Conservation (phyloP, 768 basidiomycete species). For the Mycena olivaceomarginata region DNA sequence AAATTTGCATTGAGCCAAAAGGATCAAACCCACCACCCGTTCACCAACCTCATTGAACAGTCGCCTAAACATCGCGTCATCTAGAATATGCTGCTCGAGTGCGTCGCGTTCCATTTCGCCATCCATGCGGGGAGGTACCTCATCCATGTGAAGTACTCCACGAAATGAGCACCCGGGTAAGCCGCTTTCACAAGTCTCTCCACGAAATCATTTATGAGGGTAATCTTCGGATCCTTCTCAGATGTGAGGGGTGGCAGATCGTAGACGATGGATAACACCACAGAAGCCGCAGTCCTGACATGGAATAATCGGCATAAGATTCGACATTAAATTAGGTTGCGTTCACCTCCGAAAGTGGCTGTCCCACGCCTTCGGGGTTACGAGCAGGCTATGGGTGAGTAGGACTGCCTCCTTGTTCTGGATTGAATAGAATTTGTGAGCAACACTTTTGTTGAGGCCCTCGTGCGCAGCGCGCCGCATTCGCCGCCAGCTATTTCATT, state of each 20-base stretch:
- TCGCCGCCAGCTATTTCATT: no score
- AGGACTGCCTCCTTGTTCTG: no score
- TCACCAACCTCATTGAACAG: conserved; percentile 31
- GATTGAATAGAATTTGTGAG: no score
- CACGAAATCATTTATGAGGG: conserved; percentile 44
- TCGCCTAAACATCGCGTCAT: conserved; percentile 44
- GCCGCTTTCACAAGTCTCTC: conserved; percentile 44
- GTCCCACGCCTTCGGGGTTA: no score
- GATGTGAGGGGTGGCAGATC: conserved; percentile 32
- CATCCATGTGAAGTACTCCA: conserved; percentile 59
- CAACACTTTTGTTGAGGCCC: no score
- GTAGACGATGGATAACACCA: conserved; percentile 42
- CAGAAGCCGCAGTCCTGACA: conserved; percentile 36
- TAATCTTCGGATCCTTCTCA: conserved; percentile 39
- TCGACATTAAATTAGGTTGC: no score
- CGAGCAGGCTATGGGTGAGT: no score
- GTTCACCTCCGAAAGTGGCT: no score
- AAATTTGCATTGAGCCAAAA: background rate
- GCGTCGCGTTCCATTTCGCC: conserved; percentile 20
- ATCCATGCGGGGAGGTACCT: conserved; percentile 52
- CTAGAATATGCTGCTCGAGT: conserved; percentile 35
- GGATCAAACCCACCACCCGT: background rate
- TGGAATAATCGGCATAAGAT: no score
- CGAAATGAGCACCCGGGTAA: conserved; percentile 57
- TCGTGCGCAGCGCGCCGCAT: no score